Evolutionary conservation across 192 early-diverging fungal genomes (phyloP).

Genomic region (Spizellomyces sp.): DNA sequence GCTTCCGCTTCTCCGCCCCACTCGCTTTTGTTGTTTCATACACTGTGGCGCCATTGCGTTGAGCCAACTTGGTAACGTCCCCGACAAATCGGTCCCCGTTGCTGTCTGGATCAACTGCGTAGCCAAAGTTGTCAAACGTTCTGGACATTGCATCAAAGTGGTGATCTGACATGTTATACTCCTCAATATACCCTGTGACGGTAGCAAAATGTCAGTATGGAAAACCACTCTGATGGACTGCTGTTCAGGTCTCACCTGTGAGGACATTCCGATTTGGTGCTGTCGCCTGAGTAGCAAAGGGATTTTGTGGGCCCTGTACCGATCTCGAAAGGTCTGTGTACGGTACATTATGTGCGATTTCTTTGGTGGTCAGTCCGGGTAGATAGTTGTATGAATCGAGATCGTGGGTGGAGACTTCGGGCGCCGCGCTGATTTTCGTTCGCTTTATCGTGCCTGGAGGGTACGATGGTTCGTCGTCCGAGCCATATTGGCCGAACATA

Average conservation of each 20-base stretch:
- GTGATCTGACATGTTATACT: slow-evolving; percentile 67
- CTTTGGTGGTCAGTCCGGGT: slow-evolving; percentile 45
- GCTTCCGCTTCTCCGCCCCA: slow-evolving; percentile 55
- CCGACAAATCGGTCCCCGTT: slow-evolving; percentile 67
- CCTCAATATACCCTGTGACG: slow-evolving; percentile 73
- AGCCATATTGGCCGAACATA: slow-evolving; percentile 20
- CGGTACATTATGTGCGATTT: slow-evolving; percentile 53
- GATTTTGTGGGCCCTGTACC: slow-evolving; percentile 46
- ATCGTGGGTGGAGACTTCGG: slow-evolving; percentile 46
- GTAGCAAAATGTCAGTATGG: neutral
- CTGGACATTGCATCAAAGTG: slow-evolving; percentile 85
- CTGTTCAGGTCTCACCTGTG: slow-evolving; percentile 33
- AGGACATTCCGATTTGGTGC: slow-evolving; percentile 43
- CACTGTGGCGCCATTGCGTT: slow-evolving; percentile 56
- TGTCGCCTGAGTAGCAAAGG: slow-evolving; percentile 35
- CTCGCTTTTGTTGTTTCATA: slow-evolving; percentile 43
- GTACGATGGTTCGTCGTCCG: slow-evolving; percentile 17
- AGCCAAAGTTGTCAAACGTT: slow-evolving; percentile 79
- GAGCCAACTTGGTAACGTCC: slow-evolving; percentile 54
- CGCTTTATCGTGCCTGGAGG: slow-evolving; percentile 2
- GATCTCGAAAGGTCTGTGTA: slow-evolving; percentile 46
- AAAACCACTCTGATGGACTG: neutral
- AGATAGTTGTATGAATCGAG: slow-evolving; percentile 35
- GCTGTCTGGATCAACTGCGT: slow-evolving; percentile 75
- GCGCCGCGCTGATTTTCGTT: slow-evolving; percentile 35